phyloP scores from a whole-genome alignment of 108 stramenopile species.

The Hondaea fermentalgiana region DNA sequence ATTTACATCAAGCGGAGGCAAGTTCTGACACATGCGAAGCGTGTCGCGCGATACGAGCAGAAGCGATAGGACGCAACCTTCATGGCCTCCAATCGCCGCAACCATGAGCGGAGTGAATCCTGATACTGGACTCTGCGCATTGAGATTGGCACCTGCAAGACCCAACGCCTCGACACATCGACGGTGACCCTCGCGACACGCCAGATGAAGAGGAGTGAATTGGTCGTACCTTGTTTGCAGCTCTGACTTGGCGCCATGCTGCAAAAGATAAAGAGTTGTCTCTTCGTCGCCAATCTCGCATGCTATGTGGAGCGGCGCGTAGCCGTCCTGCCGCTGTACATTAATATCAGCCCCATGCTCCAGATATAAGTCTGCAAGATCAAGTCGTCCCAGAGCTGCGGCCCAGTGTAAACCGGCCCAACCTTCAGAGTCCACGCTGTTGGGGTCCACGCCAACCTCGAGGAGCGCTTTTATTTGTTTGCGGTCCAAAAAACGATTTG shows the following conservation, averaged over 20 bases:
- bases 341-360: not conserved
- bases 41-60: not conserved
- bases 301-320: not conserved
- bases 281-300: not conserved
- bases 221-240: not conserved
- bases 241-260: not conserved
- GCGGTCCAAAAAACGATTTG: not conserved
- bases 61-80: not conserved
- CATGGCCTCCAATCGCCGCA: not conserved
- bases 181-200: not conserved
- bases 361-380: not conserved
- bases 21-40: not conserved
- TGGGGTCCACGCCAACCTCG: not conserved
- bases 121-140: not conserved
- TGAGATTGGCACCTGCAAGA: not conserved
- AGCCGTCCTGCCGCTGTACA: not conserved
- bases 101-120: not conserved
- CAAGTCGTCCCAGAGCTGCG: not conserved
- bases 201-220: not conserved
- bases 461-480: not conserved
- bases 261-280: not conserved
- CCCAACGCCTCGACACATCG: not conserved
- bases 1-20: not conserved
- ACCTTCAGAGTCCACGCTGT: not conserved
- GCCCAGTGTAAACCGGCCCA: slow-evolving; percentile 5